Base-by-base conservation (phyloP, 1,284 basidiomycete species). In the Rhodotorula mucilaginosa region DNA sequence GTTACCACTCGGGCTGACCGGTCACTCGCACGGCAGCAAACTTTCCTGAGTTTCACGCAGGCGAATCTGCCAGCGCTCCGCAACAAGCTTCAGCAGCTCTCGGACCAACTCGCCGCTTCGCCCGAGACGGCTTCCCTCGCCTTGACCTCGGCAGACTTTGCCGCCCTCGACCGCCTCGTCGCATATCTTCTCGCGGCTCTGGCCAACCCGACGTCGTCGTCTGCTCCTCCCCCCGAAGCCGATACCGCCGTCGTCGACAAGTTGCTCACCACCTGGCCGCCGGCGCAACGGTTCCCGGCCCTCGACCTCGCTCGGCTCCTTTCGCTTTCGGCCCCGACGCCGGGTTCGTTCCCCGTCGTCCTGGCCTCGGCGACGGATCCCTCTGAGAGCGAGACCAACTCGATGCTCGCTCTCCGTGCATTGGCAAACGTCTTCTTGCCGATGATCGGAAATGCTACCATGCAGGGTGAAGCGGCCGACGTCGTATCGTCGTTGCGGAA, bases 11-110 rank as follows among this genome's bases (percentile, higher is more conserved):
- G 26, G 26, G 21, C 47, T 58, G 39, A 56, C 39, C 2, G 26
- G 4, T 4, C 4, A 18, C 2, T 44, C 16, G 13, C 5, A 10
- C 3, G 5, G n/a, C 65, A 78, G 76, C 72, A 66, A 59, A 61
- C 85, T 51, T 84, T 85, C 58, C 85, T 94, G 46, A 84, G 86
- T 1, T 97, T 97, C 85, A 90, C 90, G 74, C 90, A 92, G 83
- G 91, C 90, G 21, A 97, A 96, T 80, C 86, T 97, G n/a, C 79
- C 84, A 19, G 92, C 92, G 6, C 93, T 96, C 85, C 89, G 88
- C 78, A 84, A 84, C 51, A 98, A 98, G 82, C 81, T 97, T 31
- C 84, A 86, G 64, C 89, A 96, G 79, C 88, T 97, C 68, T 88
- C 95, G 79, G 87, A 89, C 56, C 86, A 83, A 44, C 83, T 93